A percentile compares a stretch with the other conserved stretches of the same genome.
Evolutionary conservation across 768 basidiomycete genomes (phyloP).

Genomic region (Psilocybe azurescens): DNA sequence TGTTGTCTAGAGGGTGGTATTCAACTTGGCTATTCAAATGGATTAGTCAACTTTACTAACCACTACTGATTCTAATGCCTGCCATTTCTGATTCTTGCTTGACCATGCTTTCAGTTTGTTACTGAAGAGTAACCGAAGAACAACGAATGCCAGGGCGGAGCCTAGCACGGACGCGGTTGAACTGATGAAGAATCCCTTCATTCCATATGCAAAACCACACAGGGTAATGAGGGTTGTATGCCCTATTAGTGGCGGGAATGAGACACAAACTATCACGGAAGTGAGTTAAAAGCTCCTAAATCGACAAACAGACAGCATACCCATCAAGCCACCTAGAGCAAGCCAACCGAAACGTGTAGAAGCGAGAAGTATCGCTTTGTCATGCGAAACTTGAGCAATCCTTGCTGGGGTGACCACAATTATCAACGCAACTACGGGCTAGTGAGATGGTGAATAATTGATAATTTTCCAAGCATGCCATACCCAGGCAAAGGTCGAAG

Average conservation of each 20-base stretch:
- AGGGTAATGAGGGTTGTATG: constrained; percentile 71
- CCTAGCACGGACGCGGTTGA: constrained; percentile 65
- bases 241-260: constrained; percentile 68
- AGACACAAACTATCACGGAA: constrained; percentile 44
- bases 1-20: constrained; percentile 48
- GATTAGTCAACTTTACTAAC: constrained; percentile 44
- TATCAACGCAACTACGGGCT: constrained; percentile 40
- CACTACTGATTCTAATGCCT: constrained; percentile 75
- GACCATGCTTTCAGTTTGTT: constrained; percentile 64
- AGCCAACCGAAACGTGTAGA: constrained; percentile 67
- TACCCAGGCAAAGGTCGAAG: constrained; percentile 59
- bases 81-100: constrained; percentile 71
- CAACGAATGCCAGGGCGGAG: constrained; percentile 63
- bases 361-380: constrained; percentile 66
- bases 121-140: constrained; percentile 64
- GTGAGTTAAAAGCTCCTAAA: background rate
- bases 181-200: constrained; percentile 75
- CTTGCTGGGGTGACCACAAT: constrained; percentile 63
- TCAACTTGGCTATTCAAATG: constrained; percentile 4
- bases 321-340: constrained; percentile 52
- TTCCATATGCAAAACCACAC: constrained; percentile 85
- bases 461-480: background rate
- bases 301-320: constrained; percentile 40
- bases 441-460: background rate
- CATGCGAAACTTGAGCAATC: constrained; percentile 74